Conservation (phyloP, 73 alveolate species). For the Paramecium octaurelia region DNA sequence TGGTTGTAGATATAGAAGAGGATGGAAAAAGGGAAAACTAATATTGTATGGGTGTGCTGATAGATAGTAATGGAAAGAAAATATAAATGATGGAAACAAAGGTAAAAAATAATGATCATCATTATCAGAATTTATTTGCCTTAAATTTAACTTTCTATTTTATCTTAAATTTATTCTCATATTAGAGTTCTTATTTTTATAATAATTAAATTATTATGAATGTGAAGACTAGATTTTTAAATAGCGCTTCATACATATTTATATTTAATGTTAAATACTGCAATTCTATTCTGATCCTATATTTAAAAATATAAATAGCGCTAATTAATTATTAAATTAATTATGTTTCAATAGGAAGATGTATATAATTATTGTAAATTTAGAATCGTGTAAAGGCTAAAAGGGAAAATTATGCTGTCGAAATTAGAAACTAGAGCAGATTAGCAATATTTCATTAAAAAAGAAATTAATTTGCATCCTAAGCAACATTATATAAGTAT, state of each 20-base stretch:
- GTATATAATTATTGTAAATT: background rate
- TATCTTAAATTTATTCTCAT: background rate
- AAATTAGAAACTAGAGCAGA: background rate
- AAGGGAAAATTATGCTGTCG: background rate
- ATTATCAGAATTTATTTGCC: background rate
- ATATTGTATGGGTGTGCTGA: background rate
- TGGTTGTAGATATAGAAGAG: background rate
- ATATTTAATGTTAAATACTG: background rate
- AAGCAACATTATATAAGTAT: background rate
- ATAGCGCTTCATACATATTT: background rate
- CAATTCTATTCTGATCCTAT: background rate
- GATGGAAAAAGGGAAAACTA: background rate
- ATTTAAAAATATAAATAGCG: background rate
- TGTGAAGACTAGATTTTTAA: background rate
- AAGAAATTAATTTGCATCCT: background rate
- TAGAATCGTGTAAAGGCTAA: background rate
- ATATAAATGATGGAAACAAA: background rate
- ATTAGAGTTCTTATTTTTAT: background rate
- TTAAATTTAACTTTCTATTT: background rate
- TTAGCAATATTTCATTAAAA: background rate
- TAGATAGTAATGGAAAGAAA: background rate
- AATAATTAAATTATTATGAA: background rate
- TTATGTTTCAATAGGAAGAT: slow-evolving; percentile 20
- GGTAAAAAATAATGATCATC: background rate
- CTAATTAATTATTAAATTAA: background rate